Evolutionary conservation across 2,329 filamentous ascomycete genomes (phyloP).

Genomic region (Pseudocercospora cruenta): DNA sequence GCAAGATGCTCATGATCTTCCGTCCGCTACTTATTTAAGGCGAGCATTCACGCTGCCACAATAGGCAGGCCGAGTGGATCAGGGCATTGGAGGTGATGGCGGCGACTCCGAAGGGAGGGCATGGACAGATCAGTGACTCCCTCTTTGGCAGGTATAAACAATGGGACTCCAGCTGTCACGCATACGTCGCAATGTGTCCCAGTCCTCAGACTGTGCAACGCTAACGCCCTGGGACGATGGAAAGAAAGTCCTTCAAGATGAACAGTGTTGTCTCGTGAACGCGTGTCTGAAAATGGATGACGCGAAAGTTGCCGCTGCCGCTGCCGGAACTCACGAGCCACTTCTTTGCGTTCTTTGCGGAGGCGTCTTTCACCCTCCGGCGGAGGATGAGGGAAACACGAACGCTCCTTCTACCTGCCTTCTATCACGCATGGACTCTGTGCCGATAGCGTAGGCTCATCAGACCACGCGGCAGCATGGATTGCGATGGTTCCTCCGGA

Average conservation of each 20-base stretch:
- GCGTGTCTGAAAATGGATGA: not conserved
- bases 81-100: not conserved
- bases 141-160: too few relatives aligned
- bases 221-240: too few relatives aligned
- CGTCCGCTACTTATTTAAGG: not conserved
- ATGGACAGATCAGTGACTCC: not conserved
- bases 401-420: not conserved
- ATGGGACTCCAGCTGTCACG: too few relatives aligned
- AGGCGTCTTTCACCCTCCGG: conserved; percentile 4
- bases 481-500: not conserved
- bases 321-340: not conserved
- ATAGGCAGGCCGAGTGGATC: not conserved
- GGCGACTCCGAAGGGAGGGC: not conserved
- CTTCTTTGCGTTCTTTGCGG: too few relatives aligned
- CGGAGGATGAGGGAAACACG: not conserved
- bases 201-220: too few relatives aligned
- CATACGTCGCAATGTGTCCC: too few relatives aligned
- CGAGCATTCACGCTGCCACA: not conserved
- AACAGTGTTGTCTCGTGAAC: not conserved
- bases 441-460: too few relatives aligned
- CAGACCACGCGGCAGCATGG: too few relatives aligned
- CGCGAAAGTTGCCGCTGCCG: not conserved
- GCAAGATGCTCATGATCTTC: too few relatives aligned
- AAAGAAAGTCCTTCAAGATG: not conserved
- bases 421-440: not conserved